Percentiles rank a stretch among this genome's conserved stretches.
Evolutionary conservation across 2,329 filamentous ascomycete species (phyloP).

Genomic region (Fusarium newnesense): DNA sequence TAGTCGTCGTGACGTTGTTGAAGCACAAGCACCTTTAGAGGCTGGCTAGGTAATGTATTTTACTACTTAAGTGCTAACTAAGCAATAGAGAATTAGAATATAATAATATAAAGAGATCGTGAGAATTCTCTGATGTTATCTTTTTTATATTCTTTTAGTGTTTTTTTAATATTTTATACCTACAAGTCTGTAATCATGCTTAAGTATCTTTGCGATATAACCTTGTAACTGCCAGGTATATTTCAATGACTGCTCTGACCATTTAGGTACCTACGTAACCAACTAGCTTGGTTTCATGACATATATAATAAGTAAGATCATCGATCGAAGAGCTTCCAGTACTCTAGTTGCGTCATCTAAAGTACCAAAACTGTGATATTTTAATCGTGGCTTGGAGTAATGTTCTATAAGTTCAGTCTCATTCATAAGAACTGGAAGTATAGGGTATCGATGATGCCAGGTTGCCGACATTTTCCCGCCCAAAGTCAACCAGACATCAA

Average conservation of each 20-base stretch:
- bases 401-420: background rate
- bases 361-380: background rate
- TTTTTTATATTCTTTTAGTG: background rate
- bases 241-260: background rate
- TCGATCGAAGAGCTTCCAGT: too few relatives aligned
- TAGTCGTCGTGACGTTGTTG: background rate
- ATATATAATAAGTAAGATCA: background rate
- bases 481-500: background rate
- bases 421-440: background rate
- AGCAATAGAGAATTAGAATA: fast-evolving
- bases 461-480: constrained; percentile 28
- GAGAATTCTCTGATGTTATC: fast-evolving
- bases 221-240: background rate
- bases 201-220: background rate
- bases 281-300: too few relatives aligned
- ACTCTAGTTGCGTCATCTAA: fast-evolving
- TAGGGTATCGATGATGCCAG: constrained; percentile 11
- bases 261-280: too few relatives aligned
- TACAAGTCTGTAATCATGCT: background rate
- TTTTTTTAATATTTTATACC: background rate
- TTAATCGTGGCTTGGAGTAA: background rate
- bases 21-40: too few relatives aligned
- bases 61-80: background rate
- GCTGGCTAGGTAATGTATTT: too few relatives aligned
- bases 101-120: too few relatives aligned